These are phyloP conservation scores for Aquilaria agallochum DNA, from an alignment of 441 rosid species.

Conservation along the genomic window DNA sequence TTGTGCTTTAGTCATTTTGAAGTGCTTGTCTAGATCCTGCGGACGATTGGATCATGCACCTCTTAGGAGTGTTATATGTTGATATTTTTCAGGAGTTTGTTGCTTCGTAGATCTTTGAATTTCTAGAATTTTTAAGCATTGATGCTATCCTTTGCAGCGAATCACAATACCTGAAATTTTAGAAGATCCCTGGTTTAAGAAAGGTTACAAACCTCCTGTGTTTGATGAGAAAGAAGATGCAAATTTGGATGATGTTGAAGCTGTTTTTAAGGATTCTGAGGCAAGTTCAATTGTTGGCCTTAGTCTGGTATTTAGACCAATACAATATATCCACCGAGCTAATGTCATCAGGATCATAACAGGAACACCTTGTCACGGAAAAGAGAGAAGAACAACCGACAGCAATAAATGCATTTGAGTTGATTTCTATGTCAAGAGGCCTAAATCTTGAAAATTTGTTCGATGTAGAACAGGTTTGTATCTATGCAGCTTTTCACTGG, in stretches of 20 bases:
- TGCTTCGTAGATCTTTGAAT: too few species aligned
- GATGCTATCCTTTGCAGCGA: conserved; percentile 45
- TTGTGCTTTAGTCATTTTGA: too few species aligned
- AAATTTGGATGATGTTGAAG: conserved; percentile 85
- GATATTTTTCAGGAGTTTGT: too few species aligned
- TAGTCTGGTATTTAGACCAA: background rate
- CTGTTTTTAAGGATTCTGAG: conserved; percentile 87
- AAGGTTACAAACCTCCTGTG: conserved; percentile 69
- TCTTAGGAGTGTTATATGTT: too few species aligned
- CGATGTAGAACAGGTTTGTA: conserved; percentile 72
- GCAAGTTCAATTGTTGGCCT: conserved; percentile 33
- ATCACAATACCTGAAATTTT: conserved; percentile 70
- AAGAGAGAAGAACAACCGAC: conserved; percentile 78
- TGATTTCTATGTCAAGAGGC: conserved; percentile 90
- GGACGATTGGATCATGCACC: too few species aligned
- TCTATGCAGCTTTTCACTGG: conserved; percentile 12
- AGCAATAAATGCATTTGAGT: conserved; percentile 86
- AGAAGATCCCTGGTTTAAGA: conserved; percentile 91
- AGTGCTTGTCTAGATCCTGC: too few species aligned
- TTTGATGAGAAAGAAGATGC: conserved; percentile 71
- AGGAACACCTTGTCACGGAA: conserved; percentile 92
- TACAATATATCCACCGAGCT: conserved; percentile 7
- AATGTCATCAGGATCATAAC: conserved; percentile 14
- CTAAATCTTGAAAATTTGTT: conserved; percentile 79
- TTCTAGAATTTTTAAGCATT: background rate